Percentiles rank a stretch among this genome's conserved stretches.
phyloP scores from a whole-genome alignment of 1,284 basidiomycete genomes.

The Sanghuangporus sanghuang region DNA sequence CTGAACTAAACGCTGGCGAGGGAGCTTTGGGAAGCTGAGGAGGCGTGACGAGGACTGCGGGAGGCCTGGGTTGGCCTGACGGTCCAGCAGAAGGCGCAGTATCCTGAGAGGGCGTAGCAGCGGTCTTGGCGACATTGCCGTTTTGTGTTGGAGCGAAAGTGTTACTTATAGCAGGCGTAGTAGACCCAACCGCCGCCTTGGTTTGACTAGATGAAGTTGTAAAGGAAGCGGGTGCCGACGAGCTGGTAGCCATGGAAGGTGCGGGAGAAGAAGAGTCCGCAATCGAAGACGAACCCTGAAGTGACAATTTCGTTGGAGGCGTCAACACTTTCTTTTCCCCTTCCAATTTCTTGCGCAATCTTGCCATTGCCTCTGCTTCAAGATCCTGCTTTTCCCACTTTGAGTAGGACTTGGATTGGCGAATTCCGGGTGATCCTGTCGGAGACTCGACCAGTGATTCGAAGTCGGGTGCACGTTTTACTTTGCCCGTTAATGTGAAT shows the following conservation, averaged over 20 bases:
- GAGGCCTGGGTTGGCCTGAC: neutral
- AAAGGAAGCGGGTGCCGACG: neutral
- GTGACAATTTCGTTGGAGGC: constrained; percentile 13
- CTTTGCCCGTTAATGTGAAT: constrained; percentile 26
- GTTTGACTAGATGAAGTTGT: neutral
- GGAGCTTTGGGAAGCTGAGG: neutral
- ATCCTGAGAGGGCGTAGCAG: neutral
- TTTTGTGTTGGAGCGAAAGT: neutral
- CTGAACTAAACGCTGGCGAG: neutral
- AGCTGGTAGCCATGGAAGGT: neutral
- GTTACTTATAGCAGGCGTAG: neutral
- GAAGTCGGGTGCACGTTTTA: constrained; percentile 35
- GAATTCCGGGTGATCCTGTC: constrained; percentile 48
- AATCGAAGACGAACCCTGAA: constrained; percentile 2
- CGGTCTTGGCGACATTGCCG: neutral
- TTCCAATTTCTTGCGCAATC: constrained; percentile 47
- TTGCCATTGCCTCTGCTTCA: constrained; percentile 70
- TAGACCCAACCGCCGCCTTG: neutral
- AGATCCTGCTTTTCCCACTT: constrained; percentile 82
- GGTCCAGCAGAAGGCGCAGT: neutral
- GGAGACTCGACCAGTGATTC: constrained; percentile 29
- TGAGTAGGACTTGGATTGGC: constrained; percentile 48
- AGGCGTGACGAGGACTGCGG: neutral
- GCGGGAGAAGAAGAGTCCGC: neutral
- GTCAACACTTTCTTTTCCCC: constrained; percentile 30